These are phyloP conservation scores for Cladosporium sp. DNA, from an alignment of 2,329 filamentous ascomycete species.

Conservation along the genomic window DNA sequence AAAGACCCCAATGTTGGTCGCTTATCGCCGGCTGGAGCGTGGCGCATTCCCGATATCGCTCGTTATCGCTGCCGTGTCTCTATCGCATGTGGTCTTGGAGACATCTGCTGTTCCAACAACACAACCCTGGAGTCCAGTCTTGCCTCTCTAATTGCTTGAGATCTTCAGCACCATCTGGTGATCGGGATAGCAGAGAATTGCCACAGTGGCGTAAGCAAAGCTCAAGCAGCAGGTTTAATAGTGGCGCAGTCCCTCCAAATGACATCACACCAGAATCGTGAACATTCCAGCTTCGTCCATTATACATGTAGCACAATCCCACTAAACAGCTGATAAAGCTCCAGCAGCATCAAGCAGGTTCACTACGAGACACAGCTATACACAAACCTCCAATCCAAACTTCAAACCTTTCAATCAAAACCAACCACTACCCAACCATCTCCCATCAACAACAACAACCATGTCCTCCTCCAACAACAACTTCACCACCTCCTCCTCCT, in stretches of 20 bases:
- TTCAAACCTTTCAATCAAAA: background rate
- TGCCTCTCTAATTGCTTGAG: background rate
- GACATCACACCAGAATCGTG: constrained; percentile 11
- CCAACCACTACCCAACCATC: background rate
- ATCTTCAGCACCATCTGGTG: background rate
- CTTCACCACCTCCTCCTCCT: constrained; percentile 25
- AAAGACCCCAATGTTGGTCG: background rate
- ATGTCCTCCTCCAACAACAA: constrained; percentile 25
- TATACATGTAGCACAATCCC: background rate
- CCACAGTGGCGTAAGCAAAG: background rate
- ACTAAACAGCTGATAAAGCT: background rate
- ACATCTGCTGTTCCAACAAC: background rate
- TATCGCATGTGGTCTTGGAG: background rate
- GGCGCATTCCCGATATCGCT: constrained; percentile 1
- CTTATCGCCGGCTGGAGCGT: constrained; percentile 14
- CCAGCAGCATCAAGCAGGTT: background rate
- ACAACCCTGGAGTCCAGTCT: too few species aligned
- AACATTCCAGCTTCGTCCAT: constrained; percentile 11
- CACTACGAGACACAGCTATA: background rate
- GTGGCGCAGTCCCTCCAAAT: constrained; percentile 1
- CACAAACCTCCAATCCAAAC: background rate
- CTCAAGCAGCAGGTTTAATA: background rate
- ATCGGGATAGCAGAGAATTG: background rate
- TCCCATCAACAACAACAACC: background rate
- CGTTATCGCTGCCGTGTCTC: background rate